Conservation (phyloP, 495 filamentous ascomycete species). For the Chaetomium fimeti region DNA sequence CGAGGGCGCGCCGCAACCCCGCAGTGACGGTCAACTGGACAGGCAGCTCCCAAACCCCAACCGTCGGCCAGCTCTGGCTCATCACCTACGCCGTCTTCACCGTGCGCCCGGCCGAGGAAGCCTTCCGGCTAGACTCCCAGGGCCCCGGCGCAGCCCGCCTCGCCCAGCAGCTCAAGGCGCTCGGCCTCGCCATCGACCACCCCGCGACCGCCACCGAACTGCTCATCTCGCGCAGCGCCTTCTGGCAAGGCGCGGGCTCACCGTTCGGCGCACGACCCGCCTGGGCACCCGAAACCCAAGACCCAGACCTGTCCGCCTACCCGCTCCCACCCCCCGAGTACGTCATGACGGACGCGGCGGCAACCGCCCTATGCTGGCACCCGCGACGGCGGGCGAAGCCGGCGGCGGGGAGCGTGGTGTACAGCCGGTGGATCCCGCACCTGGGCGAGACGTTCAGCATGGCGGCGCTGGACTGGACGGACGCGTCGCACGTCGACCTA, state of each 20-base stretch:
- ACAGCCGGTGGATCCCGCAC: constrained; percentile 67
- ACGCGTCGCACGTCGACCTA: constrained; percentile 54
- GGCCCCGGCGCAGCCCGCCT: constrained; percentile 45
- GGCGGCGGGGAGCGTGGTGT: constrained; percentile 57
- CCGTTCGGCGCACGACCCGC: constrained; percentile 61
- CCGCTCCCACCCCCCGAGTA: constrained; percentile 56
- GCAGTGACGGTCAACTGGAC: constrained; percentile 41
- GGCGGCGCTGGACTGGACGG: constrained; percentile 57
- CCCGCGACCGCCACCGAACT: constrained; percentile 41
- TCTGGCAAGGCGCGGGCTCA: constrained; percentile 69
- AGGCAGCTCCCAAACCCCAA: constrained; percentile 38
- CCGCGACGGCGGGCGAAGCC: constrained; percentile 62
- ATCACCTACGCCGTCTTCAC: constrained; percentile 60
- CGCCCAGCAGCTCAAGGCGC: constrained; percentile 50
- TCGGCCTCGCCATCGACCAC: constrained; percentile 53
- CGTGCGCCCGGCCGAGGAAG: constrained; percentile 53
- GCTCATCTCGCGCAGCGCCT: constrained; percentile 50
- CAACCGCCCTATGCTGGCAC: constrained; percentile 46
- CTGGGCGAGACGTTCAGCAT: constrained; percentile 65
- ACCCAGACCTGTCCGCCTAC: constrained; percentile 46
- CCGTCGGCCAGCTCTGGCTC: constrained; percentile 61
- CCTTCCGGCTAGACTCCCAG: constrained; percentile 50
- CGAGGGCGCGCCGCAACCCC: constrained; percentile 45
- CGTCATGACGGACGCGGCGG: constrained; percentile 43
- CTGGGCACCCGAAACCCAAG: constrained; percentile 50